Percentiles rank a stretch among this genome's conserved stretches.
phyloP scores from a whole-genome alignment of 179 eudicot species.

The Silene vulgaris region DNA sequence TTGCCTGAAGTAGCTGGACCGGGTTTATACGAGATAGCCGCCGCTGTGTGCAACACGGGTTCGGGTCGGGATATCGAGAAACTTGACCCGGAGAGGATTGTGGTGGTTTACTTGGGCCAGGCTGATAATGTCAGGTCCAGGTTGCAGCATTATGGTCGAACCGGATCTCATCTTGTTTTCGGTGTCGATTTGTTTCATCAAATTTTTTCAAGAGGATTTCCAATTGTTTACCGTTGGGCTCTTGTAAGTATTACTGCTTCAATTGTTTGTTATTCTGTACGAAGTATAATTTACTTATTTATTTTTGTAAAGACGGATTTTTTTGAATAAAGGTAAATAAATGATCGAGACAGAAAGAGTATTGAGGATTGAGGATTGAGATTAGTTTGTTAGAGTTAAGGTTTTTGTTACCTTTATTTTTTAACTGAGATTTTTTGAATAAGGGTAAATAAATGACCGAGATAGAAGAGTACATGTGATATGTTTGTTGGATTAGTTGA shows the following conservation, averaged over 20 bases:
- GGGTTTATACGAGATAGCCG: slow-evolving; percentile 81
- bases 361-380: not conserved
- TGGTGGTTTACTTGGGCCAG: slow-evolving; percentile 79
- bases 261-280: not conserved
- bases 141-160: slow-evolving; percentile 75
- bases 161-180: slow-evolving; percentile 59
- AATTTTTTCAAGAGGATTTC: slow-evolving; percentile 52
- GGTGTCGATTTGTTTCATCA: slow-evolving; percentile 44
- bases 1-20: slow-evolving; percentile 56
- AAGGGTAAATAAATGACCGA: not conserved
- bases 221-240: slow-evolving; percentile 81
- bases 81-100: slow-evolving; percentile 37
- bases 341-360: not conserved
- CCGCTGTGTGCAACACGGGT: slow-evolving; percentile 29
- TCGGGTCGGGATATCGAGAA: slow-evolving; percentile 42
- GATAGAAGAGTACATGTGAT: not conserved
- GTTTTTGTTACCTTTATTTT: no score
- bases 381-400: no score
- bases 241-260: slow-evolving; percentile 50
- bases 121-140: slow-evolving; percentile 78
- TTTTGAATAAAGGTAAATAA: not conserved
- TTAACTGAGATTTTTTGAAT: not conserved
- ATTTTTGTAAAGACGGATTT: not conserved
- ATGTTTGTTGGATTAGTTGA: not conserved
- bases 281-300: not conserved